Conservation (phyloP, 768 basidiomycete species). For the Lactarius hengduanensis region DNA sequence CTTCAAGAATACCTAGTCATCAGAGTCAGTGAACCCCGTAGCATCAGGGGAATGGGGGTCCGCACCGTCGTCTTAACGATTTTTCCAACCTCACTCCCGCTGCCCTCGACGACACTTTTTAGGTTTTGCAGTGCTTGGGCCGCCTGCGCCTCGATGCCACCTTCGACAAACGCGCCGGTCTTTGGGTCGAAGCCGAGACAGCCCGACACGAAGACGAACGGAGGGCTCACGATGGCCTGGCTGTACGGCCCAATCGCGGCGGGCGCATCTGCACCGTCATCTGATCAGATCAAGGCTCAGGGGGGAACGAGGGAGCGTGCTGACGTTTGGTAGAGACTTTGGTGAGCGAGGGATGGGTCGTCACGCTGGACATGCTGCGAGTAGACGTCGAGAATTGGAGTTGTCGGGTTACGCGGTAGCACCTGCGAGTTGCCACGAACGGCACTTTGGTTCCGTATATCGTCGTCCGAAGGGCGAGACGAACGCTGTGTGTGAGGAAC, state of each 20-base stretch:
- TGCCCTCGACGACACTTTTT: conserved; percentile 76
- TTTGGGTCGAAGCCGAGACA: conserved; percentile 80
- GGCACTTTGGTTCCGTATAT: neutral
- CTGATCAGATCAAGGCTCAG: neutral
- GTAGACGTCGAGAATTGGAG: neutral
- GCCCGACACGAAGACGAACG: conserved; percentile 87
- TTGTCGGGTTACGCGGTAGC: neutral
- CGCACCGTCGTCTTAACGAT: conserved; percentile 91
- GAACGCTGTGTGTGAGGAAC: neutral
- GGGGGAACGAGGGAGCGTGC: neutral
- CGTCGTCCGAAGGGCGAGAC: neutral
- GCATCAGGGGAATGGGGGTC: neutral
- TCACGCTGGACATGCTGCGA: conserved; percentile 32
- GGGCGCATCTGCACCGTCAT: conserved; percentile 57
- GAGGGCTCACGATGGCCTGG: conserved; percentile 80
- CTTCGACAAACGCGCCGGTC: conserved; percentile 65
- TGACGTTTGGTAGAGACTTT: conserved; percentile 39
- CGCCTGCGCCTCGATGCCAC: conserved; percentile 79
- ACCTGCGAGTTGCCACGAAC: neutral
- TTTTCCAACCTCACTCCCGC: conserved; percentile 72
- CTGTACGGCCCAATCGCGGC: conserved; percentile 85
- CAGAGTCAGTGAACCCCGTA: neutral
- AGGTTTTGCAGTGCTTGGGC: conserved; percentile 86
- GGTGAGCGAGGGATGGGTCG: conserved; percentile 39
- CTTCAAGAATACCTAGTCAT: conserved; percentile 82